Percentiles rank a stretch among this genome's conserved stretches.
These are phyloP conservation scores for Pugionium cornutum DNA, from an alignment of 345 rosid species.

Conservation along the genomic window DNA sequence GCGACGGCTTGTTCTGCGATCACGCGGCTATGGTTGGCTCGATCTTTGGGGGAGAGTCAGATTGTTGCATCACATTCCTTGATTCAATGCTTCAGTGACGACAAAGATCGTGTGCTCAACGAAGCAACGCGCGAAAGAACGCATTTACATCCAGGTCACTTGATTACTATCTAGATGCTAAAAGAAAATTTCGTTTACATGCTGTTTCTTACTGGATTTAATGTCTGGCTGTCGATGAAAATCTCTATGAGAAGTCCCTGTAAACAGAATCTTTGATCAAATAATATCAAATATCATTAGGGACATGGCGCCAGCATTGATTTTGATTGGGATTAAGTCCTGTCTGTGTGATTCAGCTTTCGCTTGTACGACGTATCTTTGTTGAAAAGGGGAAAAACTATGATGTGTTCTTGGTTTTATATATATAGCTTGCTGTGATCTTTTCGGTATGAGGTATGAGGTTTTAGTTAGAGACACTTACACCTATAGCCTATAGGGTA, in stretches of 20 bases:
- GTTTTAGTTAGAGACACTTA: background rate
- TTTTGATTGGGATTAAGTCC: too few relatives aligned
- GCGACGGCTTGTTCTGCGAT: slow-evolving; percentile 46
- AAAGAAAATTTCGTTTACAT: background rate
- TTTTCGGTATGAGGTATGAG: slow-evolving; percentile 11
- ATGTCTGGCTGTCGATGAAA: background rate
- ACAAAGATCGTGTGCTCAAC: slow-evolving; percentile 66
- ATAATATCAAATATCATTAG: background rate
- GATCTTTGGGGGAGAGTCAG: slow-evolving; percentile 50
- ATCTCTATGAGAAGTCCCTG: background rate
- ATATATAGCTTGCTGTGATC: slow-evolving; percentile 5
- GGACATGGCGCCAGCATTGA: background rate
- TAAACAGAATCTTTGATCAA: background rate
- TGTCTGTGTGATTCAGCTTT: too few relatives aligned
- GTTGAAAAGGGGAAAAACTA: too few relatives aligned
- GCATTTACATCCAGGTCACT: slow-evolving; percentile 67
- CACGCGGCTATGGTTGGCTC: slow-evolving; percentile 44
- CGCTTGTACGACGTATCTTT: too few relatives aligned
- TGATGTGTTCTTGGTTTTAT: background rate
- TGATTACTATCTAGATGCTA: too few relatives aligned
- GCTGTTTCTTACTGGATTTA: slow-evolving; percentile 10
- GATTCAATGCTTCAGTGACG: slow-evolving; percentile 65
- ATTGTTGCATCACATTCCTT: slow-evolving; percentile 33
- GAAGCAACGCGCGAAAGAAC: slow-evolving; percentile 87
- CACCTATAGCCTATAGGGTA: background rate